These are phyloP conservation scores for Lycium barbarum DNA, from an alignment of 257 asterid genomes.

Conservation along the genomic window DNA sequence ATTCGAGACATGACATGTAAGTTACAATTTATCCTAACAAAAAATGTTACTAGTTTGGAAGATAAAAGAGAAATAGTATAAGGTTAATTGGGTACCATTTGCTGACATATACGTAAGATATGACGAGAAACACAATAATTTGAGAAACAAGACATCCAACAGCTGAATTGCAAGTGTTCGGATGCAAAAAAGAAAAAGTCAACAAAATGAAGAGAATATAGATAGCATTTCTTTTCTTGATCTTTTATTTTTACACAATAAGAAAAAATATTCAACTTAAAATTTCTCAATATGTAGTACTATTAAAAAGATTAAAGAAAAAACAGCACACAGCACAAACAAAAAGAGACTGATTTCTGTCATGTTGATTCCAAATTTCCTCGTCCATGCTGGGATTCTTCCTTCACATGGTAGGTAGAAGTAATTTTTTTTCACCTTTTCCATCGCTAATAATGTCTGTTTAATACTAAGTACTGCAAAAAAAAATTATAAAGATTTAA, in stretches of 20 bases:
- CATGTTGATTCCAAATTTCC: not conserved
- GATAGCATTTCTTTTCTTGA: not conserved
- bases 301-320: no score
- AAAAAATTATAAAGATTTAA: not conserved
- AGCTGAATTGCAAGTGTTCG: not conserved
- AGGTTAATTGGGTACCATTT: not conserved
- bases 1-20: no score
- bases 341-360: not conserved
- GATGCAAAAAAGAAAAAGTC: not conserved
- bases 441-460: not conserved
- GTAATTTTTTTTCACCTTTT: not conserved
- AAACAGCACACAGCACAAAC: not conserved
- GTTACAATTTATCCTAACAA: no score
- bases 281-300: not conserved
- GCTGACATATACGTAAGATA: not conserved
- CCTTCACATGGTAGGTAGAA: not conserved
- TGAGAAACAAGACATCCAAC: not conserved
- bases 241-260: no score
- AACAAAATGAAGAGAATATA: not conserved
- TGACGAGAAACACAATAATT: not conserved
- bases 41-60: no score
- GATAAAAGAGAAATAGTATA: not conserved
- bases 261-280: not conserved
- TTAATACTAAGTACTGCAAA: not conserved
- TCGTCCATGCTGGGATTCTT: constrained; percentile 17